Evolutionary conservation across 2,329 filamentous ascomycete species (phyloP).

Genomic region (Myriosclerotinia scirpicola): DNA sequence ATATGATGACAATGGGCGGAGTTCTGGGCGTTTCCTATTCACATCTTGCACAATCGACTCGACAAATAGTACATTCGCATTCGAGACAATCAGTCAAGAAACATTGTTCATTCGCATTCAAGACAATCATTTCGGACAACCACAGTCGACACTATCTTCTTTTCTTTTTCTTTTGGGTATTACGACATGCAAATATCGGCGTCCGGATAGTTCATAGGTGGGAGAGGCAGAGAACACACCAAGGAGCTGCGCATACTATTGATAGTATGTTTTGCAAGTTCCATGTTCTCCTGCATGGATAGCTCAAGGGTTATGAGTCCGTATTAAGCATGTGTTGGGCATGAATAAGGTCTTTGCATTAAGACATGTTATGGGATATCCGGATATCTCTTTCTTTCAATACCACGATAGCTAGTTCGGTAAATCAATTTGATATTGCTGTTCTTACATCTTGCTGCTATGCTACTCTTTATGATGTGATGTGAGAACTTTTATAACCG

Average conservation of each 20-base stretch:
- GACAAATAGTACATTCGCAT: no score
- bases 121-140: background rate
- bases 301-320: background rate
- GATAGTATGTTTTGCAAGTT: no score
- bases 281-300: no score
- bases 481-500: background rate
- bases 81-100: no score
- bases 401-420: background rate
- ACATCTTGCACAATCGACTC: no score
- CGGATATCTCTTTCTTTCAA: background rate
- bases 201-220: background rate
- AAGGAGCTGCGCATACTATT: background rate
- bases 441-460: background rate
- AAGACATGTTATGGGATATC: no score
- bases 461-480: background rate
- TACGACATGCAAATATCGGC: background rate
- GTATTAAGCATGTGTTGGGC: background rate
- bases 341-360: background rate
- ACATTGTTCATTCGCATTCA: no score
- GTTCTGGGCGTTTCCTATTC: no score
- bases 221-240: background rate
- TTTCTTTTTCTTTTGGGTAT: background rate
- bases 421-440: background rate
- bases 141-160: no score
- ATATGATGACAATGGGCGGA: no score